phyloP scores from a whole-genome alignment of 352 stramenopile genomes.

The Pseudoperonospora humuli region DNA sequence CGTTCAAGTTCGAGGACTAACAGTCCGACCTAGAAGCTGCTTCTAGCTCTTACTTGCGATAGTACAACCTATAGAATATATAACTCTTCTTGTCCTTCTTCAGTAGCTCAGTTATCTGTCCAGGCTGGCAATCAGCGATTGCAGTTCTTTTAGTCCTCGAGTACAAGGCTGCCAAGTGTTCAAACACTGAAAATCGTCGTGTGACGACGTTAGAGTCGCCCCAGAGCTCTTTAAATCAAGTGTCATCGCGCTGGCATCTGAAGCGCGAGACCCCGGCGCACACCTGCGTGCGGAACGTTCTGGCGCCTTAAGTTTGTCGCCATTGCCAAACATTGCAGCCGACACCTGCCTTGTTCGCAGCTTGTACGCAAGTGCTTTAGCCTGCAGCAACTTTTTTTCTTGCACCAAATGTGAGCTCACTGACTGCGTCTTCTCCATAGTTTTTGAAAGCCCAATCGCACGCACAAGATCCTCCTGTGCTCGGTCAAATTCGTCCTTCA shows the following conservation, averaged over 20 bases:
- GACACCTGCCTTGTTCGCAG: conserved; percentile 55
- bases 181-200: conserved; percentile 19
- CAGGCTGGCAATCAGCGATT: conserved; percentile 22
- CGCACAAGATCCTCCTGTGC: conserved; percentile 39
- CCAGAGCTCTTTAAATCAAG: conserved; percentile 23
- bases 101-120: conserved; percentile 6
- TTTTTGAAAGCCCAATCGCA: conserved; percentile 26
- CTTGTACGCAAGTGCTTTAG: conserved; percentile 71
- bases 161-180: conserved; percentile 42
- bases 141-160: conserved; percentile 29
- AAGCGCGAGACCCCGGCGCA: conserved; percentile 3
- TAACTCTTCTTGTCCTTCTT: conserved; percentile 8
- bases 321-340: conserved; percentile 60
- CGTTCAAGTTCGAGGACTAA: conserved; percentile 88
- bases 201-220: not conserved
- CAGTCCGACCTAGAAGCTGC: no score
- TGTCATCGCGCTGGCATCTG: conserved; percentile 22
- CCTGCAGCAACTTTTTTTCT: conserved; percentile 51
- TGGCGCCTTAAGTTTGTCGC: conserved; percentile 5
- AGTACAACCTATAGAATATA: conserved; percentile 42
- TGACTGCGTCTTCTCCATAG: not conserved
- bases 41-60: conserved; percentile 14
- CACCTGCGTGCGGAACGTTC: not conserved
- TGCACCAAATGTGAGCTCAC: conserved; percentile 35
- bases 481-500: conserved; percentile 63